Evolutionary conservation across 169 alveolate genomes (phyloP).

Genomic region (Blepharisma undulans): DNA sequence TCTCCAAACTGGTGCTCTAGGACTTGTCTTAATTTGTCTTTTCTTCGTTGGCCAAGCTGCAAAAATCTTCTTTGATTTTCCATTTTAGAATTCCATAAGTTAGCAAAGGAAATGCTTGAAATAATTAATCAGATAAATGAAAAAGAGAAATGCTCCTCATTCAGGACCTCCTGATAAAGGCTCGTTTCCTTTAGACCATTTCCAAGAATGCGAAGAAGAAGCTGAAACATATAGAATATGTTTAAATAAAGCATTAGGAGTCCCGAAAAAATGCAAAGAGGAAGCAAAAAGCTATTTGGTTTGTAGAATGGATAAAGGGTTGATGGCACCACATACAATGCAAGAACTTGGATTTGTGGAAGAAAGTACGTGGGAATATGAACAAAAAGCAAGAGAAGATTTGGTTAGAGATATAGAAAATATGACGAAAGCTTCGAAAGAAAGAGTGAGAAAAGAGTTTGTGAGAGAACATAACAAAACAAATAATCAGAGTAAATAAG

Average conservation of each 20-base stretch:
- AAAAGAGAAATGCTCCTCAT: conserved; percentile 18
- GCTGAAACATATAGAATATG: conserved; percentile 53
- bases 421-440: not conserved
- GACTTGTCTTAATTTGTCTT: not conserved
- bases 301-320: conserved; percentile 65
- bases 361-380: conserved; percentile 47
- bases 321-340: conserved; percentile 56
- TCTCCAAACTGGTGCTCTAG: not conserved
- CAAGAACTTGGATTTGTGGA: conserved; percentile 58
- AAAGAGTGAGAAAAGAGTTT: conserved; percentile 25
- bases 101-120: not conserved
- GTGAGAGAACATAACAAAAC: not conserved
- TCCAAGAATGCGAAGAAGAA: conserved; percentile 57
- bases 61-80: not conserved
- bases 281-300: conserved; percentile 54
- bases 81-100: not conserved
- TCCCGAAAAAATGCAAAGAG: conserved; percentile 66
- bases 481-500: not conserved
- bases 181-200: conserved; percentile 66
- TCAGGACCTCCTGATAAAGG: conserved; percentile 67
- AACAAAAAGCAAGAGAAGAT: conserved; percentile 34
- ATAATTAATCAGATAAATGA: not conserved
- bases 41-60: not conserved
- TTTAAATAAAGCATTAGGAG: conserved; percentile 43
- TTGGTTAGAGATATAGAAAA: not conserved